phyloP scores from a whole-genome alignment of 2,329 filamentous ascomycete genomes.

The Fusarium sp. region DNA sequence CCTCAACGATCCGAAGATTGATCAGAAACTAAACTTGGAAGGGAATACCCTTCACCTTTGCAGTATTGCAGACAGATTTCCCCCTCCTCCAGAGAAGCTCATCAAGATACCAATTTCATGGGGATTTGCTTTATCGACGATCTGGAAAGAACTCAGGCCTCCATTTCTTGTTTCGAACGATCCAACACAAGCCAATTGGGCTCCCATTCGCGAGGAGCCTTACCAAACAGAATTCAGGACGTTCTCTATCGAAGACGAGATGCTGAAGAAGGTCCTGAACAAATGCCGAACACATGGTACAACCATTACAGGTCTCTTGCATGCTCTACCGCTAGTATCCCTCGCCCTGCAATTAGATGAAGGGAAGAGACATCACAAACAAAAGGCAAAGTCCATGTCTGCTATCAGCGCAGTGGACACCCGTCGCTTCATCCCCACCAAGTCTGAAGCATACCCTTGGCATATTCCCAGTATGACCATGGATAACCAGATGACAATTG shows the following conservation, averaged over 20 bases:
- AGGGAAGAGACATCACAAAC: conserved; percentile 10
- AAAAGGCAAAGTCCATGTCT: conserved; percentile 32
- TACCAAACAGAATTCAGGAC: conserved; percentile 38
- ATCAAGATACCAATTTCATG: conserved; percentile 36
- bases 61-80: conserved; percentile 25
- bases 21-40: background rate
- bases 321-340: conserved; percentile 42
- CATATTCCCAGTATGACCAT: conserved; percentile 35
- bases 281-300: conserved; percentile 47
- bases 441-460: conserved; percentile 26
- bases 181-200: conserved; percentile 40
- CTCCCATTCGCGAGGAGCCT: conserved; percentile 36
- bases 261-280: conserved; percentile 34
- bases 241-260: conserved; percentile 33
- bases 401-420: conserved; percentile 36
- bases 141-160: conserved; percentile 38
- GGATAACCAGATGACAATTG: conserved; percentile 36
- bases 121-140: conserved; percentile 28
- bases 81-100: conserved; percentile 44
- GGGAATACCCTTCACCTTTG: conserved; percentile 16
- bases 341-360: conserved; percentile 37
- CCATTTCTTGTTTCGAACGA: conserved; percentile 21
- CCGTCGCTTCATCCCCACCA: conserved; percentile 33
- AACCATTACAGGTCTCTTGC: conserved; percentile 48
- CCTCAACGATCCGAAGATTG: conserved; percentile 36